Evolutionary conservation across 1,284 basidiomycete genomes (phyloP).

Genomic region (Trichosporon ovoides): DNA sequence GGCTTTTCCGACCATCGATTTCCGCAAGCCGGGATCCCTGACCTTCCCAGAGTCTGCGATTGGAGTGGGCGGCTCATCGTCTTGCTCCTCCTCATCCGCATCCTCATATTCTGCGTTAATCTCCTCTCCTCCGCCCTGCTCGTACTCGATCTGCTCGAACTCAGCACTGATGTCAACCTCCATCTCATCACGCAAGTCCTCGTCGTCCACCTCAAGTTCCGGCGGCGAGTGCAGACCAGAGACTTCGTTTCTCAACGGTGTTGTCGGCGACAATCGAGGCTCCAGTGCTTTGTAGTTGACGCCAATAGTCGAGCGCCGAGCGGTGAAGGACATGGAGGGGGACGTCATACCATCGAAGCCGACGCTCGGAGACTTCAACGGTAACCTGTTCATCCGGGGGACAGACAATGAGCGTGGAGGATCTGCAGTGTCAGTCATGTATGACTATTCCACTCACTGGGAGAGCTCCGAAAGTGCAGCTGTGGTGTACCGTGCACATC

Average conservation of each 20-base stretch:
- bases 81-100: conserved; percentile 11
- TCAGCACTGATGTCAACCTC: conserved; percentile 10
- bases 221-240: conserved; percentile 5
- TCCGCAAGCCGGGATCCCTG: not conserved
- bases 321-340: conserved; percentile 15
- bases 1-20: not conserved
- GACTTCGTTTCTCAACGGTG: not conserved
- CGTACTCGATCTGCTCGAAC: not conserved
- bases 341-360: conserved; percentile 29
- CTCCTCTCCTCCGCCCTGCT: not conserved
- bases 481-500: conserved; percentile 9
- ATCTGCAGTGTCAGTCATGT: conserved; percentile 15
- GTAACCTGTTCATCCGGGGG: conserved; percentile 19
- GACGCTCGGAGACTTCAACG: conserved; percentile 20
- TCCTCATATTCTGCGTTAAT: conserved; percentile 1
- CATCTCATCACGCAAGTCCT: not conserved
- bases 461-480: conserved; percentile 11
- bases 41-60: not conserved
- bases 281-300: conserved; percentile 5
- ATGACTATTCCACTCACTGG: conserved; percentile 13
- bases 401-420: conserved; percentile 29
- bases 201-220: not conserved
- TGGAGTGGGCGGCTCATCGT: conserved; percentile 8
- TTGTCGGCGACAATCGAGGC: not conserved
- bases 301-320: conserved; percentile 13